Evolutionary conservation across 352 stramenopile genomes (phyloP), one percentile per base, ranked within the genome.

Genomic region (Pythium myriotylum): DNA sequence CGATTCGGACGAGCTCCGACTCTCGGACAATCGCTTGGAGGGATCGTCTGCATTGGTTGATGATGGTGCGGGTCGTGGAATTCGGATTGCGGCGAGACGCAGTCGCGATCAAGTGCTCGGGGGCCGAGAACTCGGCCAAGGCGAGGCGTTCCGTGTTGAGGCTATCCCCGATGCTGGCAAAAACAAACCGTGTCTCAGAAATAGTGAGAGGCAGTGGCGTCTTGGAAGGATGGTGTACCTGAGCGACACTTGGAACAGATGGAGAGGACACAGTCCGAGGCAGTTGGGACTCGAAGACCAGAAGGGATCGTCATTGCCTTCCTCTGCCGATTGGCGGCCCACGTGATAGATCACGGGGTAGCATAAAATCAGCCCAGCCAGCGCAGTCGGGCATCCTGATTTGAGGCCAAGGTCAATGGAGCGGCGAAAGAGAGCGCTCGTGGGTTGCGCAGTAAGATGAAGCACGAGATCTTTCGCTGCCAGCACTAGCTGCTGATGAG

Each of bases 241-340:
- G 53, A 76, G 45, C 17, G 55, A 70, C 26, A 57, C 53, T 35
- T 70, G 66, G 6, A 88, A 6, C 17, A 89, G 54, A 26, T 59
- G 55, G 39, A 89, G 70, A 20, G 76, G 74, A 54, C 70, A 76
- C 72, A 85, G 68, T 4, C 67, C 62, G n/a, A 89, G 70, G 40
- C 76, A 88, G 51, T 88, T 89, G 4, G 66, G 59, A 19, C 7
- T 55, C 1, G 45, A 55, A 3, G 29, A 19, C 59, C 59, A 66
- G 23, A 60, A 51, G 4, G 59, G 29, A 26, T 66, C 49, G 19
- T 43, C 29, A 10, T 10, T 35, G 29, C 29, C 29, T 35, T 35
- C 32, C 59, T 16, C 39, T 37, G 4, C 1, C 20, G 9, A 12
- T 46, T 3, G 16, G 20, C 19, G n/a, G 19, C 32, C 10, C 7